phyloP scores from a whole-genome alignment of 345 rosid species.

The Dovyalis caffra region DNA sequence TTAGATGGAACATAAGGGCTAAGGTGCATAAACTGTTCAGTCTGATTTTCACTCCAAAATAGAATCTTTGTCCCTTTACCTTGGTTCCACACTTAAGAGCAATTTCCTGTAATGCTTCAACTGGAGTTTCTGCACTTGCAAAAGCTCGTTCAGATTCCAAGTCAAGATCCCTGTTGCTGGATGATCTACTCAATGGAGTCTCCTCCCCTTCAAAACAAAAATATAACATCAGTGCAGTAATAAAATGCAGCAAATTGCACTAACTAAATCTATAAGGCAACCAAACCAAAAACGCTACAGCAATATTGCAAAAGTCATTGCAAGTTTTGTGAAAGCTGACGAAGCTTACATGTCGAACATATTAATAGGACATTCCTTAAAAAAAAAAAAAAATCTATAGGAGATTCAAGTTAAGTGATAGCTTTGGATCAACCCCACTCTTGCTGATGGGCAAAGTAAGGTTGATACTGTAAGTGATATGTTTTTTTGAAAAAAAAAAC shows the following conservation, averaged over 20 bases:
- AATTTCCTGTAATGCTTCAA: constrained; percentile 62
- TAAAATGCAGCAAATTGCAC: neutral
- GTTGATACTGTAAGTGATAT: neutral
- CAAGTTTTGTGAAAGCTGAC: neutral
- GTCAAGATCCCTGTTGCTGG: constrained; percentile 64
- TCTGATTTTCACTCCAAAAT: neutral
- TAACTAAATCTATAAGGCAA: neutral
- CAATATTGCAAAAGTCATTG: neutral
- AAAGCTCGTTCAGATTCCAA: constrained; percentile 58
- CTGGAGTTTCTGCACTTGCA: constrained; percentile 57
- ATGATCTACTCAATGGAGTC: constrained; percentile 47
- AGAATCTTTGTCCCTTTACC: constrained; percentile 37
- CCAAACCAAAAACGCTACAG: neutral
- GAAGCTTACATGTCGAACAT: neutral
- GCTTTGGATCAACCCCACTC: neutral
- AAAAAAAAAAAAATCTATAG: neutral
- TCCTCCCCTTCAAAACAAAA: constrained; percentile 57
- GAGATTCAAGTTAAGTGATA: neutral
- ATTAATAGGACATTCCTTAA: neutral
- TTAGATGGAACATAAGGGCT: neutral
- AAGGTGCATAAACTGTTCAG: neutral
- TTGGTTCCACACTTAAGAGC: constrained; percentile 83
- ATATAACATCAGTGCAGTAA: constrained; percentile 1
- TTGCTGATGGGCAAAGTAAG: neutral
- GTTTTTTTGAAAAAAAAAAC: too few species aligned